A percentile compares a stretch with the other conserved stretches of the same genome.
These are phyloP conservation scores for Vigna reflexopilosa DNA, from an alignment of 306 rosid genomes.

Conservation along the genomic window DNA sequence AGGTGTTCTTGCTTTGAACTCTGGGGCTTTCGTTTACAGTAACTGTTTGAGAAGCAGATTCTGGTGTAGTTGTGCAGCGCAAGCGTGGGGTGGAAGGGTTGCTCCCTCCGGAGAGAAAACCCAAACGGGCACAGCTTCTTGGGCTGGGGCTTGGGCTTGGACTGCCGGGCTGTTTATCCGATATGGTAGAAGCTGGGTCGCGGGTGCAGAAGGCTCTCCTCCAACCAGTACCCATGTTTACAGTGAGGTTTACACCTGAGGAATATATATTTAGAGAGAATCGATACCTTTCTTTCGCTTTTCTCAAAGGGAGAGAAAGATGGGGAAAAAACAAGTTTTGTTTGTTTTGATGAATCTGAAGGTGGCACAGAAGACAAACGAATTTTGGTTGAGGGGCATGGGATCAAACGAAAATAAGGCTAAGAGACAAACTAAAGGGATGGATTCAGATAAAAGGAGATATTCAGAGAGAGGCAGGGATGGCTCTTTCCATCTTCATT, in stretches of 20 bases:
- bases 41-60: constrained; percentile 33
- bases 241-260: not conserved
- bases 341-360: constrained; percentile 61
- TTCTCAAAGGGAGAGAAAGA: constrained; percentile 27
- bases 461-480: not conserved
- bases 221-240: constrained; percentile 91
- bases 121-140: constrained; percentile 69
- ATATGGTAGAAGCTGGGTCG: constrained; percentile 59
- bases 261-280: not conserved
- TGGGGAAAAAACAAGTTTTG: constrained; percentile 42
- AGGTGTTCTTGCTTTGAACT: constrained; percentile 52
- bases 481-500: constrained; percentile 1
- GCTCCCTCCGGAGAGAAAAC: constrained; percentile 75
- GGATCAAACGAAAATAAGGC: constrained; percentile 52
- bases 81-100: constrained; percentile 68
- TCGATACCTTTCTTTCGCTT: constrained; percentile 28
- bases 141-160: constrained; percentile 71
- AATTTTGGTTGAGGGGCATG: constrained; percentile 51
- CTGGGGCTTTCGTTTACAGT: constrained; percentile 48
- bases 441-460: constrained; percentile 35
- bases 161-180: constrained; percentile 57
- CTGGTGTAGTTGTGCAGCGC: not conserved
- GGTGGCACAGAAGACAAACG: constrained; percentile 58
- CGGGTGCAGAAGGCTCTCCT: constrained; percentile 93
- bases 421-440: constrained; percentile 47